Percentiles rank a stretch among this genome's conserved stretches.
Conservation (phyloP, 352 stramenopile species). For the Halophytophthora polymorphica region DNA sequence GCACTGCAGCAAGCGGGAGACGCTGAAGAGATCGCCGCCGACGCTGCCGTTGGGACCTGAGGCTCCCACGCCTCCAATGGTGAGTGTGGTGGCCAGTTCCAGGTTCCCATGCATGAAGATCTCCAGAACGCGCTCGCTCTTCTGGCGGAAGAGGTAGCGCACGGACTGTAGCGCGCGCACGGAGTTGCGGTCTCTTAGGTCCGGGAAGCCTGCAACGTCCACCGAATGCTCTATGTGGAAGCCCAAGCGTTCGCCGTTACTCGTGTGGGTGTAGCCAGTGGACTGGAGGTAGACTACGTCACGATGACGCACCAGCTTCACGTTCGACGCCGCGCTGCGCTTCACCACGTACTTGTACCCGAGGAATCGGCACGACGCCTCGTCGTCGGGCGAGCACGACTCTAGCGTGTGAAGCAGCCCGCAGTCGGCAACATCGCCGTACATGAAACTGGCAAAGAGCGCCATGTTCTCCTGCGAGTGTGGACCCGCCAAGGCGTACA, state of each 20-base stretch:
- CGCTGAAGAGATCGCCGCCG: conserved; percentile 16
- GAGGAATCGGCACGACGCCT: conserved; percentile 32
- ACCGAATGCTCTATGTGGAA: conserved; percentile 41
- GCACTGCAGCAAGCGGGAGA: conserved; percentile 25
- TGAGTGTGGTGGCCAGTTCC: conserved; percentile 9
- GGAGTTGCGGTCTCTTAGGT: conserved; percentile 21
- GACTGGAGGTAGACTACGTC: conserved; percentile 37
- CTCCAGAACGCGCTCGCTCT: conserved; percentile 19
- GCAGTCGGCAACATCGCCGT: conserved; percentile 40
- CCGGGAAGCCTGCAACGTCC: conserved; percentile 27
- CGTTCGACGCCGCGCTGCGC: conserved; percentile 6
- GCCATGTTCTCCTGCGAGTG: conserved; percentile 31
- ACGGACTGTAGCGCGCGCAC: conserved; percentile 12
- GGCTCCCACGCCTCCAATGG: conserved; percentile 4
- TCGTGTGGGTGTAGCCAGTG: conserved; percentile 29
- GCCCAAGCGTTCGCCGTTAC: conserved; percentile 29
- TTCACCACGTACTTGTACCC: conserved; percentile 54
- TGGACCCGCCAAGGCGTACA: conserved; percentile 33
- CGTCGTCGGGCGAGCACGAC: conserved; percentile 6
- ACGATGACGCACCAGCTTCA: conserved; percentile 16
- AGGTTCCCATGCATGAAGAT: conserved; percentile 30
- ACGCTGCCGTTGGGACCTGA: conserved; percentile 4
- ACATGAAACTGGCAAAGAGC: conserved; percentile 34
- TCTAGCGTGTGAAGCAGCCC: conserved; percentile 37
- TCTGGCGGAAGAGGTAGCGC: conserved; percentile 39